phyloP scores from a whole-genome alignment of 1,284 basidiomycete genomes.

The Microstroma glucosiphilum region DNA sequence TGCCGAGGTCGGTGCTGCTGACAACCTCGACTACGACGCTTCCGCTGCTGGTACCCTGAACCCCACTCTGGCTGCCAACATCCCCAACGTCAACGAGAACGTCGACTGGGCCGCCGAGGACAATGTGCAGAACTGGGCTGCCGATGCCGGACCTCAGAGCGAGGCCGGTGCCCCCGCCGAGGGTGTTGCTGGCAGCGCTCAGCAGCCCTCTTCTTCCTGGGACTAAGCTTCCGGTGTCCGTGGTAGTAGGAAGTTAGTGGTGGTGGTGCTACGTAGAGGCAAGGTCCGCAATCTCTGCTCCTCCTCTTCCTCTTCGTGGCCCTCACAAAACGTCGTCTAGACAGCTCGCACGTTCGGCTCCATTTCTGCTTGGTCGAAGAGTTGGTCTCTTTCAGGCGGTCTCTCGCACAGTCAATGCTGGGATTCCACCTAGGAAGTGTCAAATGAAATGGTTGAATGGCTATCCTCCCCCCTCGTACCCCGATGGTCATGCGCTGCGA shows the following conservation, averaged over 20 bases:
- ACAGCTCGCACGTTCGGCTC: slow-evolving; percentile 1
- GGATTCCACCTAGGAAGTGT: too few species aligned
- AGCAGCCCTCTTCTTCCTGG: slow-evolving; percentile 22
- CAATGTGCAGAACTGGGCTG: slow-evolving; percentile 50
- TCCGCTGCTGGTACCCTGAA: slow-evolving; percentile 71
- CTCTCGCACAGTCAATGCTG: too few species aligned
- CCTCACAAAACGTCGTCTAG: slow-evolving; percentile 2
- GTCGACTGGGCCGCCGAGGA: slow-evolving; percentile 72
- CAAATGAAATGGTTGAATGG: too few species aligned
- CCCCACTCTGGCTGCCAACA: slow-evolving; percentile 50
- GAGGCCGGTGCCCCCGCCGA: slow-evolving; percentile 67
- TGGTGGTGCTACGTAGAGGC: not conserved
- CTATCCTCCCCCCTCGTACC: too few species aligned
- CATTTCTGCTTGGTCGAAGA: not conserved
- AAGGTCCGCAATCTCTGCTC: not conserved
- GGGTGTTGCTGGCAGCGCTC: slow-evolving; percentile 16
- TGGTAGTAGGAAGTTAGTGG: not conserved
- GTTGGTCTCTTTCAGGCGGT: too few species aligned
- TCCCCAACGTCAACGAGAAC: slow-evolving; percentile 49
- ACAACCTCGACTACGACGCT: slow-evolving; percentile 55
- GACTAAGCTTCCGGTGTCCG: slow-evolving; percentile 19
- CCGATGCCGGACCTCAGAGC: slow-evolving; percentile 39
- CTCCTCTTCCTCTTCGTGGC: not conserved
- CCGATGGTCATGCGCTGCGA: too few species aligned
- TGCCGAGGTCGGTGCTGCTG: slow-evolving; percentile 20